Conservation (phyloP, 352 stramenopile genomes). For the Albugo laibachii region DNA sequence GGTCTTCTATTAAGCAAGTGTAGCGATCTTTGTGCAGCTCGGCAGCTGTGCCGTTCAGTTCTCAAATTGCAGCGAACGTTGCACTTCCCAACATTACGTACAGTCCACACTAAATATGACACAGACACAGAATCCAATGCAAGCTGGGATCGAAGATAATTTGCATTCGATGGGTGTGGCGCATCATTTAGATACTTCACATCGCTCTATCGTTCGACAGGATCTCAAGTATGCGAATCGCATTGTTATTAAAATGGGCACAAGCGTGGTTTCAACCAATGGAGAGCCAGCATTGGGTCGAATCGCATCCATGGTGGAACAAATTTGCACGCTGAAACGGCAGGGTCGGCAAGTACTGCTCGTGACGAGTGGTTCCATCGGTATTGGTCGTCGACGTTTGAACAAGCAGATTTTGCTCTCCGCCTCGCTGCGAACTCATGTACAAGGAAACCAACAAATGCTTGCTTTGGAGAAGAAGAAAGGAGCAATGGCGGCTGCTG, state of each 20-base stretch:
- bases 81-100: no score
- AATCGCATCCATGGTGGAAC: slow-evolving; percentile 83
- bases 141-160: no score
- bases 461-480: slow-evolving; percentile 79
- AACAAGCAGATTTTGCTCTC: slow-evolving; percentile 87
- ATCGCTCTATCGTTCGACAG: neutral
- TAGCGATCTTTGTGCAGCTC: no score
- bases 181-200: no score
- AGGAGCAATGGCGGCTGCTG: slow-evolving; percentile 76
- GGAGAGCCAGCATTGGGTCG: slow-evolving; percentile 81
- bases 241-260: slow-evolving; percentile 93
- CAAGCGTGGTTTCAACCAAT: slow-evolving; percentile 87
- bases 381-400: slow-evolving; percentile 84
- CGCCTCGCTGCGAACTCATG: slow-evolving; percentile 67
- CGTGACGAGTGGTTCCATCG: slow-evolving; percentile 83
- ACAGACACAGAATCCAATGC: no score
- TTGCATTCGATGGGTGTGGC: no score
- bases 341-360: slow-evolving; percentile 79
- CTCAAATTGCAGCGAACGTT: no score
- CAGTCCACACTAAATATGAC: no score
- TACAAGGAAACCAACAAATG: slow-evolving; percentile 80
- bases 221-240: slow-evolving; percentile 64
- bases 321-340: slow-evolving; percentile 85
- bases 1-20: no score
- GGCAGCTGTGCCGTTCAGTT: no score